Percentiles rank a stretch among this genome's conserved stretches.
These are phyloP conservation scores for Colletotrichum cuscutae DNA, from an alignment of 2,329 filamentous ascomycete genomes.

Conservation along the genomic window DNA sequence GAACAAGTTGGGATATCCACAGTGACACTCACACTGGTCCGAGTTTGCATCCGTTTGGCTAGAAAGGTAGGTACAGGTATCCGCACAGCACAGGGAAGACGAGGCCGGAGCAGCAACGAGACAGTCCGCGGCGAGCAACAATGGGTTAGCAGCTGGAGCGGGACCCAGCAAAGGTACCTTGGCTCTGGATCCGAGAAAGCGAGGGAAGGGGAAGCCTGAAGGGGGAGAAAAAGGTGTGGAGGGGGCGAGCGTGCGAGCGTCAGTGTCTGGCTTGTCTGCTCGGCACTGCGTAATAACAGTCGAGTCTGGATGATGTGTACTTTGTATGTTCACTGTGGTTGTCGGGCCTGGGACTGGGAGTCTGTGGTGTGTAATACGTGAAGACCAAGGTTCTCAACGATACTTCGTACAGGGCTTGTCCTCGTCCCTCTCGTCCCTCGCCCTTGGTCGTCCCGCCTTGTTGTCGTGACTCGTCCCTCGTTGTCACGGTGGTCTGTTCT, in stretches of 20 bases:
- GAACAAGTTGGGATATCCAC: not conserved
- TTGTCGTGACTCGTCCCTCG: not conserved
- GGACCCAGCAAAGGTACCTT: not conserved
- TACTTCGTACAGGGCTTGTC: not conserved
- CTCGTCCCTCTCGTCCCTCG: not conserved
- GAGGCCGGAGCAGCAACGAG: not conserved
- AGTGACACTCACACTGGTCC: slow-evolving; percentile 4
- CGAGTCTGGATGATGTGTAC: not conserved
- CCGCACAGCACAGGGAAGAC: not conserved
- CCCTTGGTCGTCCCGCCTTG: not conserved
- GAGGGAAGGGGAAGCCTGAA: not conserved
- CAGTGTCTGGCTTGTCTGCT: too few relatives aligned
- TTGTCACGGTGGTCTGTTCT: not conserved
- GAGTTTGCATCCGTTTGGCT: not conserved
- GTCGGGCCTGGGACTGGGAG: not conserved
- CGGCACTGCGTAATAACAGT: too few relatives aligned
- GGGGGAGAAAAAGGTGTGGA: not conserved
- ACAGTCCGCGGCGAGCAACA: not conserved
- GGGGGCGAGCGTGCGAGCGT: too few relatives aligned
- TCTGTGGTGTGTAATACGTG: not conserved
- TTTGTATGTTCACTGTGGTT: not conserved
- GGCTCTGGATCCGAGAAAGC: not conserved
- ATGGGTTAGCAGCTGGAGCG: not conserved
- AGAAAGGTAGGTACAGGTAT: not conserved
- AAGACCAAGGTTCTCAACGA: not conserved